phyloP scores from a whole-genome alignment of 1,139 yeast genomes.

The Pneumocystis carinii region DNA sequence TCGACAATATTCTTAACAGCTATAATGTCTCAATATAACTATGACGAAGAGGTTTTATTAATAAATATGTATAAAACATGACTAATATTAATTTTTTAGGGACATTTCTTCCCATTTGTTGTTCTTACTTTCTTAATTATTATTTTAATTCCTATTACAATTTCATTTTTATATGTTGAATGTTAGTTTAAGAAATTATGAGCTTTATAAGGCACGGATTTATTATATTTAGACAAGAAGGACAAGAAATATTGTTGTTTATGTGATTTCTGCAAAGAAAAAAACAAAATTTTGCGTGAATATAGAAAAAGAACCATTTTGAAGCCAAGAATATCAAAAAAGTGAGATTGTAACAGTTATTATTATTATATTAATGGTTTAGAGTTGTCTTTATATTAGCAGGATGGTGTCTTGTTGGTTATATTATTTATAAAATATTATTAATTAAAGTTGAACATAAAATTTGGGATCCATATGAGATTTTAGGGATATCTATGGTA shows the following conservation, averaged over 20 bases:
- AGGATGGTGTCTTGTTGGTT: conserved; percentile 9
- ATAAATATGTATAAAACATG: not conserved
- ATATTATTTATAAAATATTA: conserved; percentile 5
- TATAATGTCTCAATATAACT: not conserved
- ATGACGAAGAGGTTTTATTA: not conserved
- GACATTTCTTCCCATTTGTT: not conserved
- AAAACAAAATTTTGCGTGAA: not conserved
- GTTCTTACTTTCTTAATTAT: not conserved
- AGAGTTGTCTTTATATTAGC: not conserved
- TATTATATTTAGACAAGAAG: not conserved
- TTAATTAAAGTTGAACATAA: conserved; percentile 25
- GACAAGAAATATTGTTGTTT: not conserved
- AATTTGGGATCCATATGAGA: conserved; percentile 78
- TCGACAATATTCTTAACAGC: not conserved
- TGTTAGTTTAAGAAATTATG: not conserved
- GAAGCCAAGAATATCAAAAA: not conserved
- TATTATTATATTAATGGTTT: not conserved
- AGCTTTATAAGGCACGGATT: not conserved
- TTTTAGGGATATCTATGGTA: conserved; percentile 46
- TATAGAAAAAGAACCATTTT: not conserved
- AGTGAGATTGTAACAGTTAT: not conserved
- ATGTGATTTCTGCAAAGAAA: not conserved
- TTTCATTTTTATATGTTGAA: not conserved
- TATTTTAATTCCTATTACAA: not conserved
- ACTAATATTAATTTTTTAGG: not conserved